Evolutionary conservation across 257 asterid genomes (phyloP).

Genomic region (Scutellaria minor): DNA sequence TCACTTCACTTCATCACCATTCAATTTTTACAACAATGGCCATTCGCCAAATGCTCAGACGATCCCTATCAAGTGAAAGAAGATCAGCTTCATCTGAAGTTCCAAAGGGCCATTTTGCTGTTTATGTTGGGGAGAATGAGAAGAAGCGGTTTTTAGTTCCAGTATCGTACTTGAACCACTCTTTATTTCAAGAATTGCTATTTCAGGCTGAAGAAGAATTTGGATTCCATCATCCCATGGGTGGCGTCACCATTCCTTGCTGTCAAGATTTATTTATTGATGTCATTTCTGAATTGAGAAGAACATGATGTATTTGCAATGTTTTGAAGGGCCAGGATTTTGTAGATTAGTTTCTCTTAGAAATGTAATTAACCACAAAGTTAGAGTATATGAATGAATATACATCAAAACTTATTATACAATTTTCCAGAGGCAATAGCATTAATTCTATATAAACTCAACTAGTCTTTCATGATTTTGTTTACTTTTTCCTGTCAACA

Average conservation of each 20-base stretch:
- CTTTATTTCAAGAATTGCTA: constrained; percentile 43
- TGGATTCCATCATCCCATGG: constrained; percentile 45
- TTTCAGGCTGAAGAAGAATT: constrained; percentile 40
- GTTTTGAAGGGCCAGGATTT: constrained; percentile 9
- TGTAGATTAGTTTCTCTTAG: not conserved
- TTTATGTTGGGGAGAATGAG: constrained; percentile 45
- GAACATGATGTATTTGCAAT: constrained; percentile 24
- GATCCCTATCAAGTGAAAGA: constrained; percentile 33
- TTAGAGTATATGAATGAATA: not conserved
- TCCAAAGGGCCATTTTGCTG: constrained; percentile 50
- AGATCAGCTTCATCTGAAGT: constrained; percentile 40
- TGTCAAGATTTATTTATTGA: constrained; percentile 35
- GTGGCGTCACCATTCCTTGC: constrained; percentile 46
- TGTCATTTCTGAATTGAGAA: constrained; percentile 14
- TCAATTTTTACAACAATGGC: constrained; percentile 32
- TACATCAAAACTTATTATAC: not conserved
- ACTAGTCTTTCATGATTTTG: too few species aligned
- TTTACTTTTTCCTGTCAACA: too few species aligned
- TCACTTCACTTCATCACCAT: not conserved
- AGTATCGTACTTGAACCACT: constrained; percentile 42
- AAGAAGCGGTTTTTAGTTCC: constrained; percentile 45
- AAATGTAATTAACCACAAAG: not conserved
- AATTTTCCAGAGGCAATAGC: too few species aligned
- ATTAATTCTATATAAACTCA: too few species aligned
- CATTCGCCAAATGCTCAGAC: constrained; percentile 37